These are phyloP conservation scores for Mesotaenium endlicherianum DNA, from an alignment of 139 green algal genomes.

Conservation along the genomic window DNA sequence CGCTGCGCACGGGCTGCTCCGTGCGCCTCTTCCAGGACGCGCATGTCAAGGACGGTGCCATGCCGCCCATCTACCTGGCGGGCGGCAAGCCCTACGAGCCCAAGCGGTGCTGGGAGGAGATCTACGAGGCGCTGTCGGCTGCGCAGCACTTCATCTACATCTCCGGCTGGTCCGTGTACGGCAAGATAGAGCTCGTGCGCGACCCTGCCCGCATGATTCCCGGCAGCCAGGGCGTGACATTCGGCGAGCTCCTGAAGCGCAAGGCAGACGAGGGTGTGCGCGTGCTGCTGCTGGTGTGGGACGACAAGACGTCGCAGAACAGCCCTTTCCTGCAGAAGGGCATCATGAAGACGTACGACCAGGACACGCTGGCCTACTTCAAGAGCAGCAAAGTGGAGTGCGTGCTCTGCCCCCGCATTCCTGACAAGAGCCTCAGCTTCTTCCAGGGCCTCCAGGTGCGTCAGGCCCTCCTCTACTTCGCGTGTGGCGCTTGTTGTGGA, in stretches of 20 bases:
- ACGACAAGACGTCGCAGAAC: conserved; percentile 56
- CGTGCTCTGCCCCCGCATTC: conserved; percentile 26
- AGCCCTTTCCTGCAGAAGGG: neutral
- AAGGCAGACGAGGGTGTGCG: conserved; percentile 53
- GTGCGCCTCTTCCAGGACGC: conserved; percentile 68
- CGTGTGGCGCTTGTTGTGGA: neutral
- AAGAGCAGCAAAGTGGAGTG: conserved; percentile 14
- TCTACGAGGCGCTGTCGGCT: conserved; percentile 53
- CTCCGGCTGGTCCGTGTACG: conserved; percentile 63
- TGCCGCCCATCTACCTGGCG: conserved; percentile 33
- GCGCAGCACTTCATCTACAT: conserved; percentile 65
- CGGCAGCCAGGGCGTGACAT: neutral
- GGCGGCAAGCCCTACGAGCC: conserved; percentile 51
- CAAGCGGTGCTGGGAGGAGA: conserved; percentile 59
- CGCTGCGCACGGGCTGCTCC: conserved; percentile 46
- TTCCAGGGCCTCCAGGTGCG: neutral
- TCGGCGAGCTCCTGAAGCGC: conserved; percentile 63
- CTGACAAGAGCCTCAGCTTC: conserved; percentile 22
- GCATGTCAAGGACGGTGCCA: conserved; percentile 39
- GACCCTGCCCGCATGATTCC: neutral
- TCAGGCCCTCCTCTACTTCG: neutral
- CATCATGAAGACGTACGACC: conserved; percentile 56
- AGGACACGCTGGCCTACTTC: conserved; percentile 53
- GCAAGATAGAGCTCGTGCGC: conserved; percentile 54
- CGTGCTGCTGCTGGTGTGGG: conserved; percentile 66